phyloP scores from a whole-genome alignment of 768 basidiomycete species.

The Tulasnella sp. region DNA sequence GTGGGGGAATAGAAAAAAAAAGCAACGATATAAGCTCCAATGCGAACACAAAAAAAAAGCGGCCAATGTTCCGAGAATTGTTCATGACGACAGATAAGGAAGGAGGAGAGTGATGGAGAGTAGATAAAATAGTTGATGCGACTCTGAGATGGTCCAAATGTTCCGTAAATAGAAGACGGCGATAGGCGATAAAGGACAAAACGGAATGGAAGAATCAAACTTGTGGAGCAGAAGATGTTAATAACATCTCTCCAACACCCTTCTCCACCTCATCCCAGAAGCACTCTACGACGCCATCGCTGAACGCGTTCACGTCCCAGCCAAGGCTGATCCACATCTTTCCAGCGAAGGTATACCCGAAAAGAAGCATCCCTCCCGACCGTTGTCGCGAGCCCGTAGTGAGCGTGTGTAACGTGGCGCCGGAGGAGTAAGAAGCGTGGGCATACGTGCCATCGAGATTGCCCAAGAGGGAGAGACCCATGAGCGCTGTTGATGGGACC shows the following conservation, averaged over 20 bases:
- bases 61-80: too few species aligned
- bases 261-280: constrained; percentile 57
- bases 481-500: constrained; percentile 49
- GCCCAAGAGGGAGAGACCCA: constrained; percentile 75
- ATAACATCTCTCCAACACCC: constrained; percentile 50
- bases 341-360: constrained; percentile 65
- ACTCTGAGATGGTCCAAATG: too few species aligned
- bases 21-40: too few species aligned
- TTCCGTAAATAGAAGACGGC: too few species aligned
- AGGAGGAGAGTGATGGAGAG: too few species aligned
- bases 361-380: constrained; percentile 66
- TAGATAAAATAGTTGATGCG: too few species aligned
- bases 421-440: constrained; percentile 45
- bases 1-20: too few species aligned
- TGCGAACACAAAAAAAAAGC: too few species aligned
- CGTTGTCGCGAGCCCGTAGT: constrained; percentile 82
- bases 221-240: too few species aligned
- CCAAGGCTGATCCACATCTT: constrained; percentile 72
- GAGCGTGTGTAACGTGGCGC: constrained; percentile 53
- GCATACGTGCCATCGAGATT: constrained; percentile 76
- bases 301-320: constrained; percentile 70
- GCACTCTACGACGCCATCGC: constrained; percentile 43
- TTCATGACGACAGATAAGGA: too few species aligned
- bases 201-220: too few species aligned
- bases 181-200: too few species aligned